Evolutionary conservation across 2,329 filamentous ascomycete genomes (phyloP), one percentile per base, ranked within the genome.

Genomic region (Chalaropsis ovoidea): DNA sequence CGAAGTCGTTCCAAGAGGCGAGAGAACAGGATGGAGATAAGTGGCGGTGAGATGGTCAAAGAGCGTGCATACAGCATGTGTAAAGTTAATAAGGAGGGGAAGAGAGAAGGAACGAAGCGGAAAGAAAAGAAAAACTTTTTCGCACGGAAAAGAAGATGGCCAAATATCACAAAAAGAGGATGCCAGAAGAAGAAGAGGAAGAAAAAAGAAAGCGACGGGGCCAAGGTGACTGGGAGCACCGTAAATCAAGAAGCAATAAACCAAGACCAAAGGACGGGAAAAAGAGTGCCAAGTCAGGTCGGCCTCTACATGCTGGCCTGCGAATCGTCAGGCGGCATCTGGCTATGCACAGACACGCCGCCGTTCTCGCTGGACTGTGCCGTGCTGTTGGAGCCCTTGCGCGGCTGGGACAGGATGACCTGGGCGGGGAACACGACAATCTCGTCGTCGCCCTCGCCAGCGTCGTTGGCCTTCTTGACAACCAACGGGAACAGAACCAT

Each of bases 401-500:
- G 71, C 61, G 81, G 74, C 71, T 77, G 74, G 70, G 87, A 88
- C 54, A 96, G 84, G 68, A 97, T 82, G 43, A 99, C 94, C 75
- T 97, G 93, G 6, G 95, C 94, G 10, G 93, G 93, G 73, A 88
- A 95, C 56, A 99, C 90, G 60, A 97, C 92, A 69, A 95, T 90
- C 79, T 97, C 92, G 70, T 96, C 91, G 65, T 96, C 90, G 65
- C 92, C 93, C 64, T 87, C 82, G 27, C 92, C 94, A 49, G 81
- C 79, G 73, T 97, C 93, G 72, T 95, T 89, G 64, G 92, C 93
- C 78, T 94, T 95, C 78, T 96, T 96, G 71, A 97, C 90, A 19
- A 99, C 93, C 1, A 97, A 82, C 10, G 95, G 95, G 80, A 99
- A 99, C 49, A 99, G 83, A 1, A 99, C 92, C 68, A 96, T 84